Evolutionary conservation across 306 rosid genomes (phyloP), one percentile per base, ranked within the genome.

Genomic region (Pyrus communis): DNA sequence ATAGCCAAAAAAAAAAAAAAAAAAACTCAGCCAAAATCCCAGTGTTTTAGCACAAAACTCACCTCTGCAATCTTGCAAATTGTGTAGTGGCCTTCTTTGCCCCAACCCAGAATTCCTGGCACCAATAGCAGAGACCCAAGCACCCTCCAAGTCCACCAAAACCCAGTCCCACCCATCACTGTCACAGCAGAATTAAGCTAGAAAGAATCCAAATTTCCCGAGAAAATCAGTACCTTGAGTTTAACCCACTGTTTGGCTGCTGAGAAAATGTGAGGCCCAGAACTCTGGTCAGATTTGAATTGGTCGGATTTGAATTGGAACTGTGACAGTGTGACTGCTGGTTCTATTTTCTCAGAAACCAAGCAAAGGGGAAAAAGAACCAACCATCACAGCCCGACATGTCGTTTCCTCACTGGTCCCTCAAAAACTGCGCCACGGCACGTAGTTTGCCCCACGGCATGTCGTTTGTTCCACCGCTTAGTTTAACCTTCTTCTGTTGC

Each of bases 61-160:
- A 89, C 98, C 95, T 87, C 87, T 2, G 97, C 81, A 64, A 94
- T 89, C 86, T 90, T 92, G 71, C 98, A 94, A 58, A 76, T 49
- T 12, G 82, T 85, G 83, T 85, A 89, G 82, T 94, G 97, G 4
- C 98, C 98, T 25, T 94, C 91, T 66, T 88, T 88, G 78, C 97
- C 98, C 98, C 97, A 92, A 57, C 91, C 80, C 72, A 85, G 71
- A 82, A 84, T 83, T 71, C 83, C 83, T 25, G 96, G 89, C 7
- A 88, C 23, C 75, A 90, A 63, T 42, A 87, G 30, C 69, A 92
- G 81, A 79, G 82, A 66, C 57, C 74, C 78, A 27, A 89, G 46
- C 55, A 57, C 52, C 15, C 17, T 74, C 51, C 61, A 67, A 75
- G 59, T 61, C 88, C 67, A 76, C 28, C 51, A 76, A 12, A 77